Base-by-base conservation (phyloP, 108 stramenopile genomes). In the Cyclotella atomus region DNA sequence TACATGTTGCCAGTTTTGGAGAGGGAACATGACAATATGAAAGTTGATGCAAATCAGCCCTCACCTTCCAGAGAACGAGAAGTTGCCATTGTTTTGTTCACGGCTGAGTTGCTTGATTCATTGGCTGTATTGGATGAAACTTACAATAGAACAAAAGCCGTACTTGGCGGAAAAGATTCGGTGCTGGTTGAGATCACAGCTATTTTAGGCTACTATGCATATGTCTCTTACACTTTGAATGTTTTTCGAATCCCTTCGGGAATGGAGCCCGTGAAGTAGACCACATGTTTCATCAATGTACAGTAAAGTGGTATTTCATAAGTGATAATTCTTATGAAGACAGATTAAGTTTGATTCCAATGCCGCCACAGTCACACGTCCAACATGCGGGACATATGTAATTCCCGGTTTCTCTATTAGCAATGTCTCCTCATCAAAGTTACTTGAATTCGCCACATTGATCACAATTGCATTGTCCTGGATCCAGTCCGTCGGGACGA, bases 341-440 rank as follows among this genome's bases (percentile, higher is more conserved):
- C 85, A 76, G 9, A 96, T 82, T 67, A 98, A 66, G 83, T 97
- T 97, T 17, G 92, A 73, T 77, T 97, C 95, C 47, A 98, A 74
- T 59, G 92, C 85, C 8, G 96, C 95, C 25, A 97, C 95, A 0
- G 97, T 98, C 17, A 97, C 96, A 67, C 96, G 91, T 24, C 97
- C 97, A 24, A 98, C 97, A 65, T 93, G 86, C 2, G 97, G 91
- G 24, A 98, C 84, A 77, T 92, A 95, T 25, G 67, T 84, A 24
- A 95, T 84, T 9, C 87, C 87, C 14, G 71, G 65, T 15, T 77
- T 72, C 35, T 70, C 46, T 0, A 84, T 79, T n/a, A 90, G 9
- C 21, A 96, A 70, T 3, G 80, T 74, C 19, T 86, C 90, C 69
- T 94, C 95, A 32, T 93, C 86, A 12, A 97, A 86, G 68, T 97